Percentiles rank a stretch among this genome's conserved stretches.
Evolutionary conservation across 805 yeast genomes (phyloP).

Genomic region (Novakomyces olei): DNA sequence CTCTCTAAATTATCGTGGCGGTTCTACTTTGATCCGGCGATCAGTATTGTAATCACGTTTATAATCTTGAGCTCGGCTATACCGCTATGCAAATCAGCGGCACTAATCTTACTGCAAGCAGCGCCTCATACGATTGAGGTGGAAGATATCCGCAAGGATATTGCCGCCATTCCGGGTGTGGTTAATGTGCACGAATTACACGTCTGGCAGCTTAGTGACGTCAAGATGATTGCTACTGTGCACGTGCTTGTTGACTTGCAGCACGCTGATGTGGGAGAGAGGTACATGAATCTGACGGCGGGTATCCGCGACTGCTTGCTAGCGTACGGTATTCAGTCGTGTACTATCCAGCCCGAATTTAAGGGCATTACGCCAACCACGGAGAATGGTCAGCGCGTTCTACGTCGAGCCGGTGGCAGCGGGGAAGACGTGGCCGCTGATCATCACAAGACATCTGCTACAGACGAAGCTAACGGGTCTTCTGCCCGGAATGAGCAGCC

Average conservation of each 20-base stretch:
- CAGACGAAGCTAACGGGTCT: too few relatives aligned
- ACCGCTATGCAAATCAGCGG: conserved; percentile 69
- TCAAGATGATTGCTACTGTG: conserved; percentile 63
- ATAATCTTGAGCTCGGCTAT: conserved; percentile 81
- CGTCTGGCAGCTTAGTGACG: conserved; percentile 86
- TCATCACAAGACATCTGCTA: too few relatives aligned
- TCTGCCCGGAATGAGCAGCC: too few relatives aligned
- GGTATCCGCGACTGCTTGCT: conserved; percentile 61
- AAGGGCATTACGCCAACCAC: conserved; percentile 9
- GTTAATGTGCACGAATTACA: conserved; percentile 84
- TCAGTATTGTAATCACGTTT: conserved; percentile 64
- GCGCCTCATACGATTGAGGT: conserved; percentile 72
- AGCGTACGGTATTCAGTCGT: conserved; percentile 69
- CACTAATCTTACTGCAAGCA: conserved; percentile 76
- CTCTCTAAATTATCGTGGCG: conserved; percentile 77
- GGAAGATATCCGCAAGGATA: conserved; percentile 46
- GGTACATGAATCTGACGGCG: conserved; percentile 48
- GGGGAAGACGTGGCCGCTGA: too few relatives aligned
- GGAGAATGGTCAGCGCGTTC: not conserved
- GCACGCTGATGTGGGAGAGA: conserved; percentile 23
- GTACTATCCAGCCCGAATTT: conserved; percentile 93
- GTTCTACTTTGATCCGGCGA: conserved; percentile 63
- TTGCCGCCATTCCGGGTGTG: conserved; percentile 47
- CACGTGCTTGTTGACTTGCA: conserved; percentile 54
- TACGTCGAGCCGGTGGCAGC: not conserved